A percentile compares a stretch with the other conserved stretches of the same genome.
phyloP scores from a whole-genome alignment of 257 asterid species.

The Knoxia roxburghii region DNA sequence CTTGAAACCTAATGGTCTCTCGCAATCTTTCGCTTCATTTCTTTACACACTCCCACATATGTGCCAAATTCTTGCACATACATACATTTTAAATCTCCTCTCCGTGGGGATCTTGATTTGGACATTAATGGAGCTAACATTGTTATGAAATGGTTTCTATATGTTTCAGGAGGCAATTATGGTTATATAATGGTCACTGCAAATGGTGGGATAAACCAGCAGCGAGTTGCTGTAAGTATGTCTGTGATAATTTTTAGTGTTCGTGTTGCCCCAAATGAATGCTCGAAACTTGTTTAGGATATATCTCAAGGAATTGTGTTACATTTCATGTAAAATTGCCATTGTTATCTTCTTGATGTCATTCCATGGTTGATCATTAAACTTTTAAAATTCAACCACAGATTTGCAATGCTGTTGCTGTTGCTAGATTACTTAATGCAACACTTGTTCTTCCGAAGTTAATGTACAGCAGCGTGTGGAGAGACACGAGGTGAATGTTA shows the following conservation, averaged over 20 bases:
- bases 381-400: slow-evolving; percentile 24
- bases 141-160: not conserved
- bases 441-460: slow-evolving; percentile 87
- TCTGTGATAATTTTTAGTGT: slow-evolving; percentile 17
- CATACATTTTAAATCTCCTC: not conserved
- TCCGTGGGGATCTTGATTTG: slow-evolving; percentile 10
- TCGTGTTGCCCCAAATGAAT: not conserved
- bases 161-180: slow-evolving; percentile 56
- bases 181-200: slow-evolving; percentile 92
- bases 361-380: not conserved
- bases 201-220: slow-evolving; percentile 99
- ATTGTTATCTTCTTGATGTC: not conserved
- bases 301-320: not conserved
- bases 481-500: slow-evolving; percentile 60
- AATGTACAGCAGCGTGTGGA: slow-evolving; percentile 97
- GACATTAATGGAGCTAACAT: slow-evolving; percentile 4
- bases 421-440: slow-evolving; percentile 96
- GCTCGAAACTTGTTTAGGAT: not conserved
- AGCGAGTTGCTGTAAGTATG: slow-evolving; percentile 93
- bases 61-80: not conserved
- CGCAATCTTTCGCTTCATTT: slow-evolving; percentile 18
- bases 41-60: not conserved
- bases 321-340: not conserved
- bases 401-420: slow-evolving; percentile 98
- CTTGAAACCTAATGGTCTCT: slow-evolving; percentile 71